Evolutionary conservation across 176 grass and related monocot genomes (phyloP).

Genomic region (Zoysia pacifica): DNA sequence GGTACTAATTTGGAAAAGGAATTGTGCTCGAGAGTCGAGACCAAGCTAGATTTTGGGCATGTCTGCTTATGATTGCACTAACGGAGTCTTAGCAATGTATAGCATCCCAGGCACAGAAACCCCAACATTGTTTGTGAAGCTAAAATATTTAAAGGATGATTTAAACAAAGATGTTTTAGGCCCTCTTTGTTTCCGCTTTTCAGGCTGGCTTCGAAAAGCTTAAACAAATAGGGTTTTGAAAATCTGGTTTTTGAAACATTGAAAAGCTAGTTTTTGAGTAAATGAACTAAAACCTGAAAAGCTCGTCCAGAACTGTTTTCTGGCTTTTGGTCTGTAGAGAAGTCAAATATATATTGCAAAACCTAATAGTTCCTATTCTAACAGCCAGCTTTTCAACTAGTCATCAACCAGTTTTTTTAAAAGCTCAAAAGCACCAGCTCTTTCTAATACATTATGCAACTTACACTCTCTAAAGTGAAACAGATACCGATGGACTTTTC

Average conservation of each 20-base stretch:
- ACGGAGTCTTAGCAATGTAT: neutral
- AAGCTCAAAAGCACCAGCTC: neutral
- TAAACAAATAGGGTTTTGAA: no score
- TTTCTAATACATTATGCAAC: constrained; percentile 4
- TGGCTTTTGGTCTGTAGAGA: no score
- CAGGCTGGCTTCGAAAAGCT: no score
- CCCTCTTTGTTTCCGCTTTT: no score
- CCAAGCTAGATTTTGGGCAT: neutral
- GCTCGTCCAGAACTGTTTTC: no score
- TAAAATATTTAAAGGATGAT: neutral
- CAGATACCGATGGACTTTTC: constrained; percentile 36
- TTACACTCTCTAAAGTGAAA: constrained; percentile 21
- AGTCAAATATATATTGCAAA: no score
- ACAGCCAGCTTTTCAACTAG: no score
- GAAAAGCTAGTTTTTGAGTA: no score
- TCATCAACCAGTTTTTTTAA: no score
- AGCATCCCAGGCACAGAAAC: neutral
- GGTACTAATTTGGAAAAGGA: neutral
- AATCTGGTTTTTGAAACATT: no score
- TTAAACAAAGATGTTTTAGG: constrained; percentile 25
- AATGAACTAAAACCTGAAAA: no score
- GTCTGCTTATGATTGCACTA: constrained; percentile 8
- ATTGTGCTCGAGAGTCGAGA: neutral
- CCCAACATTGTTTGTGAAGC: neutral
- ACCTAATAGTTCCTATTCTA: no score